Percentiles rank a stretch among this genome's conserved stretches.
Evolutionary conservation across 805 yeast species (phyloP).

Genomic region (Candida qinlingensis): DNA sequence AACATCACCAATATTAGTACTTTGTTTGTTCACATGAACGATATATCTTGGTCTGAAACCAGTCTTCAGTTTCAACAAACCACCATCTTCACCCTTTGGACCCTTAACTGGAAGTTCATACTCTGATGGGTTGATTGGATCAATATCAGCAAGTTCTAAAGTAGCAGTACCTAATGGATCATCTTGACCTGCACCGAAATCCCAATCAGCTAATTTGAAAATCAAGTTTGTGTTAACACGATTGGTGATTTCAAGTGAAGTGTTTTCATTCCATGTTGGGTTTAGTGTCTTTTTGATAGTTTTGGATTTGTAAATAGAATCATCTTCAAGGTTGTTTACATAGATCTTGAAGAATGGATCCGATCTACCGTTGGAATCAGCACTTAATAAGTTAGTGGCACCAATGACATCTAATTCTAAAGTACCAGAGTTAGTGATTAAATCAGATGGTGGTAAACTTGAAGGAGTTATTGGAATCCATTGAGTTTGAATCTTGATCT

Average conservation of each 20-base stretch:
- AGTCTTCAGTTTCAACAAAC: conserved; percentile 54
- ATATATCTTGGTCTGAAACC: conserved; percentile 70
- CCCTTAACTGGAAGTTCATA: conserved; percentile 45
- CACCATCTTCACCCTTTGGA: conserved; percentile 42
- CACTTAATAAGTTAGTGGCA: conserved; percentile 70
- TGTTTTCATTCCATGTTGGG: conserved; percentile 84
- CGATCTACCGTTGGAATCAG: conserved; percentile 89
- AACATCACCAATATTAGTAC: conserved; percentile 38
- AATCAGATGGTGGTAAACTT: conserved; percentile 66
- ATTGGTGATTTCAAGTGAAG: conserved; percentile 50
- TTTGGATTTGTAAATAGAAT: conserved; percentile 65
- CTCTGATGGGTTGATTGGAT: conserved; percentile 49
- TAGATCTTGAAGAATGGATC: conserved; percentile 82
- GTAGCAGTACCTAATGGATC: conserved; percentile 70
- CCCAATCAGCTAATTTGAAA: conserved; percentile 81
- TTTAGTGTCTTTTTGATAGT: conserved; percentile 79
- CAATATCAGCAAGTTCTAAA: conserved; percentile 53
- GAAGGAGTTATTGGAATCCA: conserved; percentile 72
- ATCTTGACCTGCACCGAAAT: conserved; percentile 81
- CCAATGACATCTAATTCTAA: conserved; percentile 53
- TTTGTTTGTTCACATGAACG: conserved; percentile 34
- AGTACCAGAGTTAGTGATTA: conserved; percentile 69
- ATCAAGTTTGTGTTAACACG: conserved; percentile 55
- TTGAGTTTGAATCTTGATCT: conserved; percentile 55
- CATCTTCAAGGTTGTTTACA: conserved; percentile 51